Base-by-base conservation (phyloP, 495 filamentous ascomycete species). In the Xylaria acuta region DNA sequence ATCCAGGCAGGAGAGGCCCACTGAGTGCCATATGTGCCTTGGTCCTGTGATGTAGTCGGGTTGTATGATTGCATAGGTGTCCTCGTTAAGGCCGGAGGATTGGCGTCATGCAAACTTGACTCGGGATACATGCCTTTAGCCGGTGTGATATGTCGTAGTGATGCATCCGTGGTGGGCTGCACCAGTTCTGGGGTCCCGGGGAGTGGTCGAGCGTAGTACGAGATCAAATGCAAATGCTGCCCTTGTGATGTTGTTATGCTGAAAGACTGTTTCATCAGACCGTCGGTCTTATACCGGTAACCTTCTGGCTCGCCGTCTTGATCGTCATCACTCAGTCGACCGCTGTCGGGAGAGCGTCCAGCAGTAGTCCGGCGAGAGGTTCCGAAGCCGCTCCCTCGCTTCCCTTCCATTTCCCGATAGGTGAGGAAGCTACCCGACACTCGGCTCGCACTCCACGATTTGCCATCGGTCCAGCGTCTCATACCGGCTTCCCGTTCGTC, bases 211-310 rank as follows among this genome's bases (percentile, higher is more conserved):
- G 93, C 88, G 79, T 94, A 98, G 80, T 99, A 99, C 75, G 95
- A 97, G 79, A 99, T 99, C 49, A 99, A 85, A 80, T 99, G 96
- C 6, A 99, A 88, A 76, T 98, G 97, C 72, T 98, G 94, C 38
- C 93, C 92, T 27, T 86, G 88, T 9, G 92, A 91, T 3, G 95
- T 98, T 5, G 95, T 97, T 79, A 99, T 98, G 84, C 95, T 98
- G 86, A 98, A 99, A 0, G 96, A 98, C 81, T 99, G 96, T 85
- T 99, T 99, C 94, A 97, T 97, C 45, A 99, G 84, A 0, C 96
- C 96, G 76, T 98, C 96, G 1, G 93, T 91, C 84, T 99, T 99
- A 82, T 99, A 99, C 67, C 95, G 88, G 80, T 98, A 99, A 16
- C 96, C 96, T 80, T 99, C 96, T 0, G 93, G 96, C 45, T 95